Base-by-base conservation (phyloP, 352 stramenopile genomes). In the Aphanomyces cochlioides region DNA sequence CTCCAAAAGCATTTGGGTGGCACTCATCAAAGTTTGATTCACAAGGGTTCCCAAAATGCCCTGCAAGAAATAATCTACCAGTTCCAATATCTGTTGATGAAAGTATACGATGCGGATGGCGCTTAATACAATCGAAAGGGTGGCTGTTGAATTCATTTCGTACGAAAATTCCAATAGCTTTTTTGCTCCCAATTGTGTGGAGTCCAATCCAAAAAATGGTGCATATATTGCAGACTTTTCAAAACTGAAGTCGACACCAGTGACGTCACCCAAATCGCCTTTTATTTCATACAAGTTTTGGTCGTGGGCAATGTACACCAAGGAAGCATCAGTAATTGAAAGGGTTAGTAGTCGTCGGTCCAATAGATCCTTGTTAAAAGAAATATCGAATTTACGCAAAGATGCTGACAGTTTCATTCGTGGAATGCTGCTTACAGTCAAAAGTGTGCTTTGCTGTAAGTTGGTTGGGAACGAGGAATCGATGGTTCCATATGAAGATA, bases 31-130 rank as follows among this genome's bases (percentile, higher is more conserved):
- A 7, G 85, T 93, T 38, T 91, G 77, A 36, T 75, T 88, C 47
- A 93, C 76, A 68, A 92, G 85, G 2, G 83, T 72, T 34, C 87
- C 87, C 41, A 93, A 72, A 40, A 95, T 81, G 10, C 87, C 87
- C 77, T 95, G 85, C 64, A 93, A 84, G 7, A 95, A 66, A 54
- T 92, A 95, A 64, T 95, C 87, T 8, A 84, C 79, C 8, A 95
- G 69, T 66, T 95, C 87, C 45, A 95, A 70, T 5, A 95, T 72
- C 58, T 95, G 87, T n/a, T 95, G 87, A 40, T 95, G 87, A 54
- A 89, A 91, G 64, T 95, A 95, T 15, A 95, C 85, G 48, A 90
- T 77, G 5, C 85, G 84, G 2, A 93, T 79, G 3, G 85, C 78
- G 64, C 84, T 75, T 47, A 94, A 87, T 2, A 82, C 69, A 41